These are phyloP conservation scores for Syzygium aqueum DNA, from an alignment of 345 rosid genomes.

Conservation along the genomic window DNA sequence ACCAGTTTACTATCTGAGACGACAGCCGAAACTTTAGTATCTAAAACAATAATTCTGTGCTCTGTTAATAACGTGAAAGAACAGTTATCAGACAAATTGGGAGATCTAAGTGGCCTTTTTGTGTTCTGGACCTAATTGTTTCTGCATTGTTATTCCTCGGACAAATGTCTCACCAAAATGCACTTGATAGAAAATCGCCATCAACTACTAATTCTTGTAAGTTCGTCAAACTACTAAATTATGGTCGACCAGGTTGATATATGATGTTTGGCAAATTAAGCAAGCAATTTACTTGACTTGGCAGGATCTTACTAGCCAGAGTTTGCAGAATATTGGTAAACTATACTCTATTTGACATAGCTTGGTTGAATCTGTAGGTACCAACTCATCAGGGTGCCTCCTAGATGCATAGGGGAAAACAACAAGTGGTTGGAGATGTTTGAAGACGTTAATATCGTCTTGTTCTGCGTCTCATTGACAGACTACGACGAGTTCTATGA, in stretches of 20 bases:
- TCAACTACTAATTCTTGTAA: neutral
- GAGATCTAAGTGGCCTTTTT: neutral
- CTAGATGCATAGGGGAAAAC: slow-evolving; percentile 61
- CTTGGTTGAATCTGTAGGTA: slow-evolving; percentile 28
- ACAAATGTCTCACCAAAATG: neutral
- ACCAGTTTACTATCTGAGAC: neutral
- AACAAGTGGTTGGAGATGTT: slow-evolving; percentile 82
- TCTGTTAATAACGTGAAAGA: neutral
- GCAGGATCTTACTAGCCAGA: neutral
- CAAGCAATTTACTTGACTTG: neutral
- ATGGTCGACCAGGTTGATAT: neutral
- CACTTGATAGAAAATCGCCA: neutral
- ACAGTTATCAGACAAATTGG: neutral
- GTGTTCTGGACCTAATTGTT: neutral
- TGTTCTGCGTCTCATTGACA: slow-evolving; percentile 64
- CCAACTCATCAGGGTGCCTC: slow-evolving; percentile 75
- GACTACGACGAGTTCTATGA: slow-evolving; percentile 46
- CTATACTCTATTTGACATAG: neutral
- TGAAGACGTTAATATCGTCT: slow-evolving; percentile 60
- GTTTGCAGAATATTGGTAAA: neutral
- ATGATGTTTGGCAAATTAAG: neutral
- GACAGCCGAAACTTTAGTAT: neutral
- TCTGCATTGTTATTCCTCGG: neutral
- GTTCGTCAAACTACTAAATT: neutral
- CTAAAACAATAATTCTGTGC: neutral